A percentile compares a stretch with the other conserved stretches of the same genome.
Conservation (phyloP, 768 basidiomycete species). For the Lactifluus hygrophoroides region DNA sequence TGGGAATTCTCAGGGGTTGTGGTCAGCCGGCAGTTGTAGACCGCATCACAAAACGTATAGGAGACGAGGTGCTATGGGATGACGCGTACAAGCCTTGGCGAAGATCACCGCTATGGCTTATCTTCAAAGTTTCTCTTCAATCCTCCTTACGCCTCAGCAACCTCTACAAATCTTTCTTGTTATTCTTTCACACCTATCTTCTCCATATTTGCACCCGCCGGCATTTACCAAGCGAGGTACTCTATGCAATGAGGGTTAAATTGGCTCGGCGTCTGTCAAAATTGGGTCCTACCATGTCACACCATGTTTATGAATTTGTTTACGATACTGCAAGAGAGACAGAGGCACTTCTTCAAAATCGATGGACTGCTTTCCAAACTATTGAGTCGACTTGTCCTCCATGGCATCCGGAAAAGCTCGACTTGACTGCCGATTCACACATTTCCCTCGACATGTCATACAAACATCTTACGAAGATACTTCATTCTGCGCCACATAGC, state of each 20-base stretch:
- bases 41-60: conserved; percentile 36
- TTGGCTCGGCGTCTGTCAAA: conserved; percentile 22
- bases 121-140: conserved; percentile 37
- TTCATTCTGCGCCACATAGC: background rate
- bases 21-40: conserved; percentile 26
- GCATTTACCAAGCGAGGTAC: conserved; percentile 25
- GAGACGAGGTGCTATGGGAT: conserved; percentile 40
- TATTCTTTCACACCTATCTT: conserved; percentile 28
- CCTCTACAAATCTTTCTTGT: conserved; percentile 42
- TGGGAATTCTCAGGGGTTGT: conserved; percentile 37
- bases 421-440: background rate
- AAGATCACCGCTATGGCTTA: conserved; percentile 42
- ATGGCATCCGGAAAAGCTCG: background rate
- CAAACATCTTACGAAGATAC: background rate
- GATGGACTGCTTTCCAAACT: conserved; percentile 6
- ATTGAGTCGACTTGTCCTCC: background rate
- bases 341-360: background rate
- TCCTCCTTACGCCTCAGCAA: conserved; percentile 19
- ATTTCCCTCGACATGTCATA: conserved; percentile 1
- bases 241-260: conserved; percentile 27
- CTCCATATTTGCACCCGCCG: conserved; percentile 20
- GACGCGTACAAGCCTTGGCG: conserved; percentile 37
- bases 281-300: conserved; percentile 8
- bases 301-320: background rate
- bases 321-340: background rate